These are phyloP conservation scores for Pythium folliculosum DNA, from an alignment of 352 stramenopile genomes.

Conservation along the genomic window DNA sequence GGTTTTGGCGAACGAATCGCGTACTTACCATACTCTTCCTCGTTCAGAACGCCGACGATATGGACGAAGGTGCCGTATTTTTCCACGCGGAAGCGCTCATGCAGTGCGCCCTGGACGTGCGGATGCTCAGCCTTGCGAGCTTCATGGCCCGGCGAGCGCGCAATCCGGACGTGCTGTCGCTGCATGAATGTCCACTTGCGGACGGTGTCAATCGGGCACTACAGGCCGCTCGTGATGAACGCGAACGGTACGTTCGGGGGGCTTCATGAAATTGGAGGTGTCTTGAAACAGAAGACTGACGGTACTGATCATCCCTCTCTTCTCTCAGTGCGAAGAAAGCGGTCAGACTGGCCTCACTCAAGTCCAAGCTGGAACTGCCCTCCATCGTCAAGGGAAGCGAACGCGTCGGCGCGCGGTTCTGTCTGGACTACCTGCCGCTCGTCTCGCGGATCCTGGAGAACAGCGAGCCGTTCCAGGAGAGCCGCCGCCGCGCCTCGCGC, in stretches of 20 bases:
- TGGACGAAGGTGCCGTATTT: constrained; percentile 18
- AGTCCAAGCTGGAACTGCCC: constrained; percentile 41
- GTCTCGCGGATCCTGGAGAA: constrained; percentile 50
- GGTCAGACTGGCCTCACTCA: constrained; percentile 33
- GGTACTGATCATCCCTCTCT: too few species aligned
- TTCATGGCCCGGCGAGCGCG: constrained; percentile 3
- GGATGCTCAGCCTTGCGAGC: constrained; percentile 19
- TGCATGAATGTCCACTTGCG: constrained; percentile 9
- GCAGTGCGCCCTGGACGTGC: constrained; percentile 9
- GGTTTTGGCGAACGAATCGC: too few species aligned
- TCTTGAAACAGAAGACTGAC: too few species aligned
- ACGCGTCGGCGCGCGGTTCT: constrained; percentile 42
- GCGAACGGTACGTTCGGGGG: constrained; percentile 9
- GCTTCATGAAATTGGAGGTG: too few species aligned
- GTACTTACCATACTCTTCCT: background rate
- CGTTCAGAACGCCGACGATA: constrained; percentile 1
- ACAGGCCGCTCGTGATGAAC: constrained; percentile 1
- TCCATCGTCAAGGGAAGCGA: constrained; percentile 29
- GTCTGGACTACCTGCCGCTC: constrained; percentile 75
- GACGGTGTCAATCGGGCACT: constrained; percentile 19
- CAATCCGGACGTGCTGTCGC: background rate
- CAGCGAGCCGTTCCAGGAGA: constrained; percentile 54
- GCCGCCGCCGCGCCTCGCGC: constrained; percentile 58
- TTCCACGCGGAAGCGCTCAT: constrained; percentile 17
- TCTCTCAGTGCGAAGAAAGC: constrained; percentile 18